A percentile compares a stretch with the other conserved stretches of the same genome.
Evolutionary conservation across 164 flowering plant genomes (phyloP).

Genomic region (Protea cynaroides): DNA sequence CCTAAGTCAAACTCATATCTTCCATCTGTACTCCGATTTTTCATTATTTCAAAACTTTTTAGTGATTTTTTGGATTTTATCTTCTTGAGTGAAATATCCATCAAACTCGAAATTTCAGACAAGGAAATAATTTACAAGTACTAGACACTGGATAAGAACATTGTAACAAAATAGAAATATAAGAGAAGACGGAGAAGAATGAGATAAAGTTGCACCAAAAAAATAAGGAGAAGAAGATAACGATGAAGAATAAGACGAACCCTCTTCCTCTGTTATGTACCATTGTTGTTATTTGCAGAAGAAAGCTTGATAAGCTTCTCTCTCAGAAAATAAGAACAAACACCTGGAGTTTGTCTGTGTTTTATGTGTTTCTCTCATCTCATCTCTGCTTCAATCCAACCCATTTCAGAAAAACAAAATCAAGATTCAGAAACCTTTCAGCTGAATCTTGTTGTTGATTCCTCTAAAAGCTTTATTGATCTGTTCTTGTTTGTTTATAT

Average conservation of each 20-base stretch:
- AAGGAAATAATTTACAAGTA: no score
- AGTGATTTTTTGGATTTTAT: no score
- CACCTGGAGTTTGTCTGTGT: conserved; percentile 25
- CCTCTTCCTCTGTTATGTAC: neutral
- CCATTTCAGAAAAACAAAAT: conserved; percentile 13
- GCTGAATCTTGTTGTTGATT: no score
- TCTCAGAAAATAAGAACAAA: conserved; percentile 26
- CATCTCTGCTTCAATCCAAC: conserved; percentile 11
- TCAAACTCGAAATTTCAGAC: no score
- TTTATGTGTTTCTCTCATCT: conserved; percentile 30
- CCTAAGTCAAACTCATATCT: no score
- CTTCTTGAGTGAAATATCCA: no score
- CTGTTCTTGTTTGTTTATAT: conserved; percentile 8
- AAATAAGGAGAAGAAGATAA: conserved; percentile 9
- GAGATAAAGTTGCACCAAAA: conserved; percentile 11
- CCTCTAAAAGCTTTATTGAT: neutral
- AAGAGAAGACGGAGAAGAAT: conserved; percentile 15
- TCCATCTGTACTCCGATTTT: no score
- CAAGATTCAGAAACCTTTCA: neutral
- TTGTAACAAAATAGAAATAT: no score
- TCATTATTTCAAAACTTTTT: no score
- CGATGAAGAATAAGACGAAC: conserved; percentile 3
- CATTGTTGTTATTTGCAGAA: neutral
- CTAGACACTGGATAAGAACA: no score
- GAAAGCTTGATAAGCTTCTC: conserved; percentile 22